A percentile compares a stretch with the other conserved stretches of the same genome.
phyloP scores from a whole-genome alignment of 2,329 filamentous ascomycete genomes.

The Colletotrichum sp. region DNA sequence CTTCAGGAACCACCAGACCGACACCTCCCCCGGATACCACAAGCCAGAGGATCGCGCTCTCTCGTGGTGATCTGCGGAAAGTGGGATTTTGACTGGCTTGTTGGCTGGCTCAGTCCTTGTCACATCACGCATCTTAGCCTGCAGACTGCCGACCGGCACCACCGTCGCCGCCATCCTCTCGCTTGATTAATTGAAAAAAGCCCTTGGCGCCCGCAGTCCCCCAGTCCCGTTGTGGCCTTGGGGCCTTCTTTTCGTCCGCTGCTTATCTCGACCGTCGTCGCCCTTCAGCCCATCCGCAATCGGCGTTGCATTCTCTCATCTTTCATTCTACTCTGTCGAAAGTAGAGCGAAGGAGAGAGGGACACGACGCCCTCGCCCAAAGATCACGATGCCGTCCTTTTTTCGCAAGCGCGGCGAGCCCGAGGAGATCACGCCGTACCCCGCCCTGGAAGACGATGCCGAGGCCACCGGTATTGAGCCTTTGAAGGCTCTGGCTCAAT shows the following conservation, averaged over 20 bases:
- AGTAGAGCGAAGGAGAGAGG: constrained; percentile 18
- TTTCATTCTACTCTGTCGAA: constrained; percentile 13
- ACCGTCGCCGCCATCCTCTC: constrained; percentile 15
- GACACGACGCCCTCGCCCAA: background rate
- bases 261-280: constrained; percentile 16
- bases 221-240: constrained; percentile 18
- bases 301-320: constrained; percentile 9
- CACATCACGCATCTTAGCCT: constrained; percentile 8
- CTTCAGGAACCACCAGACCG: background rate
- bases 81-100: constrained; percentile 11
- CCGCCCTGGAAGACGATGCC: constrained; percentile 41
- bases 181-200: constrained; percentile 15
- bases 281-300: constrained; percentile 19
- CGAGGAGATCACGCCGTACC: constrained; percentile 49
- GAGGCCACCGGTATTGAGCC: constrained; percentile 46
- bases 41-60: background rate
- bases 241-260: constrained; percentile 13
- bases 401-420: constrained; percentile 53
- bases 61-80: constrained; percentile 3
- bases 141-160: constrained; percentile 17
- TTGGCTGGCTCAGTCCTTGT: constrained; percentile 4
- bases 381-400: constrained; percentile 37
- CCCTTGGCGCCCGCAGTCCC: constrained; percentile 16
- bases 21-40: background rate
- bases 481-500: constrained; percentile 55